Evolutionary conservation across 2,329 filamentous ascomycete species (phyloP), one percentile per base, ranked within the genome.

Genomic region (Alternaria arborescens): DNA sequence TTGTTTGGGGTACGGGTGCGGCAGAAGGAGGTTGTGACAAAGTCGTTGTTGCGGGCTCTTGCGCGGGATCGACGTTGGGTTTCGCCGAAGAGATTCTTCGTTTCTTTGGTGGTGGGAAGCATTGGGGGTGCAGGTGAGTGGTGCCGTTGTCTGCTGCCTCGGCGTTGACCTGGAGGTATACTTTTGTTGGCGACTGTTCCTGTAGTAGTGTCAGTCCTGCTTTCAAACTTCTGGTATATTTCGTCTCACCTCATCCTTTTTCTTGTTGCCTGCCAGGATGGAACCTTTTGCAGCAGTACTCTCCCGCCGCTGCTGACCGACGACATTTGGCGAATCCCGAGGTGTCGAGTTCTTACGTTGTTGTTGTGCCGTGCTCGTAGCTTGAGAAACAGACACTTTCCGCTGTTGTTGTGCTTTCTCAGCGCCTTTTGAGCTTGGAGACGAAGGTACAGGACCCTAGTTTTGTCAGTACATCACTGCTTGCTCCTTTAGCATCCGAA

Each of bases 221-320:
- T 22, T 10, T 8, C 20, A 7, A 3, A 34, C 14, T 14, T 24
- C 5, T 8, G 4, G 4, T 8, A 26, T 2, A n/a, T 5, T 2
- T n/a, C 12, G 14, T 54, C 58, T 58, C 16, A 64, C 68, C 38
- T 51, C 58, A 10, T 30, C 36, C 26, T 64, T 65, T 28, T 62
- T 55, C 55, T 66, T 67, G 26, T 38, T 41, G 14, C 34, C 41
- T 8, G 32, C 46, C 12, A 32, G 20, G 7, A 8, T 18, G 28
- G 54, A 18, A 12, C 20, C 18, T 20, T 52, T 22, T 22, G 16
- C 10, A 34, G 22, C 5, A 22, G 50, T 30, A 11, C 3, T 44
- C 16, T 46, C 22, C 3, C 40, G 55, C 32, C 18, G 32, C 32
- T 61, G 59, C 8, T 48, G 48, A 3, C 32, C 3, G 4, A 16